Evolutionary conservation across 2,329 filamentous ascomycete genomes (phyloP), one percentile per base, ranked within the genome.

Genomic region (Coniochaeta pulveracea): DNA sequence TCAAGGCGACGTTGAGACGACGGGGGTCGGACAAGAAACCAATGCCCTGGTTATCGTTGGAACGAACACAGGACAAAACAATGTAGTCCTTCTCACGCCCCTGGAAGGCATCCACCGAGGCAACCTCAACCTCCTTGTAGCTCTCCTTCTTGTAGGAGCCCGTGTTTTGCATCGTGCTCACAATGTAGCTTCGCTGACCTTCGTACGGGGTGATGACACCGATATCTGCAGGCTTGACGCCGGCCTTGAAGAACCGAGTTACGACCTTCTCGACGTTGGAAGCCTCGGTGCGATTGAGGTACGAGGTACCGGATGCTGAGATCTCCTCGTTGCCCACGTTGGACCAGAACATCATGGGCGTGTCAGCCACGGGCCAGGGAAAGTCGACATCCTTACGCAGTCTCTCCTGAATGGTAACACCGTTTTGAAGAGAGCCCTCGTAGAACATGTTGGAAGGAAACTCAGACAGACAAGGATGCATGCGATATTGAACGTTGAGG

Each of bases 401-500:
- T 39, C 91, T 80, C 50, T 93, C 81, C 45, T 85, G 79, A 53
- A 83, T 83, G 1, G 88, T 93, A 29, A 98, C 85, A 51, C 91
- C 91, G 47, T 98, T 98, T 57, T 98, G 91, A 35, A 98, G 69
- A 36, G 85, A 91, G 14, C 91, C 91, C 48, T 96, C 91, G 58
- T 98, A 98, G 57, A 98, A 98, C 91, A 98, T 96, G 62, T 96
- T 96, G 38, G 89, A 96, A 0, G 91, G 91, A 49, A 98, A 98
- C 49, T 93, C 83, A 1, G 91, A 96, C 26, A 98, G 69, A 51
- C 89, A 95, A 17, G 91, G 91, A 51, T 98, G 91, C 91, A 98
- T 98, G 52, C 91, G 89, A 55, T 98, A 98, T 55, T 98, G 91
- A 23, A 94, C 88, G 47, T 94, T 93, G 35, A 98, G 72, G 34